Conservation (phyloP, 2,329 filamentous ascomycete genomes). For the Xylaria multiplex region DNA sequence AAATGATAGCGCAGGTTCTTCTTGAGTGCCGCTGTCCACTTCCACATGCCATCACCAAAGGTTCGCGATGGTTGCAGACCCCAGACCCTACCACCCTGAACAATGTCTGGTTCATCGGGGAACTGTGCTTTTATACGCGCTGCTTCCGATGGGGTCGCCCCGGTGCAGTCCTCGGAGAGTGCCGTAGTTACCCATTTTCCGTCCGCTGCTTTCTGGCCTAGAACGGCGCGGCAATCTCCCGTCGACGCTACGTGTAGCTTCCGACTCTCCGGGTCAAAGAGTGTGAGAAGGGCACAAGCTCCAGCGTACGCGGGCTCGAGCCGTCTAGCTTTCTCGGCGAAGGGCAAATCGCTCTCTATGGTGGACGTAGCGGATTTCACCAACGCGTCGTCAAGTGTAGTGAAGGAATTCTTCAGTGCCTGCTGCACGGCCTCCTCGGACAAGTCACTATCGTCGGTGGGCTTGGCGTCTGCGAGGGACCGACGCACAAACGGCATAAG, state of each 20-base stretch:
- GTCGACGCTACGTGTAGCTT: conserved; percentile 71
- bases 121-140: conserved; percentile 65
- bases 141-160: conserved; percentile 68
- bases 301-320: conserved; percentile 48
- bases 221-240: conserved; percentile 63
- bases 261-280: conserved; percentile 65
- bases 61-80: conserved; percentile 71
- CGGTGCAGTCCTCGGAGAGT: conserved; percentile 73
- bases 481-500: conserved; percentile 47
- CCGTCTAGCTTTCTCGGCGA: conserved; percentile 46
- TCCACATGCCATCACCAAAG: conserved; percentile 76
- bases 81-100: conserved; percentile 68
- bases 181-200: conserved; percentile 62
- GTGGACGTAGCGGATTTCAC: conserved; percentile 44
- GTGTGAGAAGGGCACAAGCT: conserved; percentile 56
- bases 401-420: conserved; percentile 54
- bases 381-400: conserved; percentile 50
- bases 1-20: conserved; percentile 57
- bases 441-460: conserved; percentile 30
- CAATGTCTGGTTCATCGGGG: conserved; percentile 68
- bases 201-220: conserved; percentile 52
- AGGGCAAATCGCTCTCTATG: conserved; percentile 47
- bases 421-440: conserved; percentile 46
- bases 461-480: conserved; percentile 39
- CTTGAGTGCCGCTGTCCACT: conserved; percentile 66